Conservation (phyloP, 495 filamentous ascomycete species). For the Hypoxylon crocopeplum region DNA sequence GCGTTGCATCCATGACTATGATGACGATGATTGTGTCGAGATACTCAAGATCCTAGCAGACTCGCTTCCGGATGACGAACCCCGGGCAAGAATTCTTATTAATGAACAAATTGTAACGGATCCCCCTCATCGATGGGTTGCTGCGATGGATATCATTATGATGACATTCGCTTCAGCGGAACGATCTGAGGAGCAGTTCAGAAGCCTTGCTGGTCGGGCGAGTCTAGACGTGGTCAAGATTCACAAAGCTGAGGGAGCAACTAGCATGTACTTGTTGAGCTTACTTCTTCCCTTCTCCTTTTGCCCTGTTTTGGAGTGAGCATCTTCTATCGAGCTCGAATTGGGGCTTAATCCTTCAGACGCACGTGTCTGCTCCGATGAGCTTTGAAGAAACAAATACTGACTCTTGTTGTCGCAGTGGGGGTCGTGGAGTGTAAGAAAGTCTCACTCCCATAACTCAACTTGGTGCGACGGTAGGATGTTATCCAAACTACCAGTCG, state of each 20-base stretch:
- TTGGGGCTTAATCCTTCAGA: too few species aligned
- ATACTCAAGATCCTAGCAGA: slow-evolving; percentile 38
- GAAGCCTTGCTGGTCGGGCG: not conserved
- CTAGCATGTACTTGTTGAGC: not conserved
- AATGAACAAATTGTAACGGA: slow-evolving; percentile 45
- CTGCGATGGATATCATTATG: slow-evolving; percentile 35
- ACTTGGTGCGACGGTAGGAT: not conserved
- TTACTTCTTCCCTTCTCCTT: too few species aligned
- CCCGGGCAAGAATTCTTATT: slow-evolving; percentile 38
- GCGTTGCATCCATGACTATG: slow-evolving; percentile 46
- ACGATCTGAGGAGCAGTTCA: slow-evolving; percentile 21
- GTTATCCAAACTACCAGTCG: too few species aligned
- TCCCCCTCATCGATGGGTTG: slow-evolving; percentile 23
- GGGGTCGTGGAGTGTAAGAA: slow-evolving; percentile 28
- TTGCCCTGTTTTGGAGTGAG: too few species aligned
- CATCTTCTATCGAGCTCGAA: too few species aligned
- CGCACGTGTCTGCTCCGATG: too few species aligned
- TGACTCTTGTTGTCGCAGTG: not conserved
- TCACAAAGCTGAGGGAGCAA: slow-evolving; percentile 8
- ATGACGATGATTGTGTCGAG: slow-evolving; percentile 40
- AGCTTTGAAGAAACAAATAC: too few species aligned
- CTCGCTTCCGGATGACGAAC: slow-evolving; percentile 21
- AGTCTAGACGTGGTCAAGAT: slow-evolving; percentile 13
- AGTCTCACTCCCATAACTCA: not conserved
- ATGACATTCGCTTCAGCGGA: slow-evolving; percentile 4